These are phyloP conservation scores for Vaccinium myrtillus DNA, from an alignment of 148 eudicot genomes.

Conservation along the genomic window DNA sequence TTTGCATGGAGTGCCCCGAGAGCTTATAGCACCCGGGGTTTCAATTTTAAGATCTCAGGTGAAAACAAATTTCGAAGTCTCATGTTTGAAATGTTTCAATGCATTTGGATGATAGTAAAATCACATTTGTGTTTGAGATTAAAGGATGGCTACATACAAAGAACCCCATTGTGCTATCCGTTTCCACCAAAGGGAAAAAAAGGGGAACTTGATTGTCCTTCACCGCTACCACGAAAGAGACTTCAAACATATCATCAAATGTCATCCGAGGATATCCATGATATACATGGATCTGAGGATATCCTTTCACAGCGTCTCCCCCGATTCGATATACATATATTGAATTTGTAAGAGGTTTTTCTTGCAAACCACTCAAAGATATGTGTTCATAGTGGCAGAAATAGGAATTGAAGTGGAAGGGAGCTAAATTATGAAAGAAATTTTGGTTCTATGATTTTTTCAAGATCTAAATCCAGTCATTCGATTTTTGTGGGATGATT, in stretches of 20 bases:
- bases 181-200: neutral
- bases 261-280: neutral
- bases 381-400: neutral
- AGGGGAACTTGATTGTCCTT: neutral
- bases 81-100: neutral
- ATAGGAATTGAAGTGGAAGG: no score
- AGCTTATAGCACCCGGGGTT: neutral
- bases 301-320: no score
- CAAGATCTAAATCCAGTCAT: no score
- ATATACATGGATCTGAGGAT: neutral
- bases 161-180: neutral
- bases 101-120: neutral
- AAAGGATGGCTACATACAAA: constrained; percentile 1
- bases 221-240: neutral
- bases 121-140: neutral
- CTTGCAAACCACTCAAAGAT: neutral
- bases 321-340: neutral
- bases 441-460: no score
- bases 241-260: neutral
- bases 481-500: no score
- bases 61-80: neutral
- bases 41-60: neutral
- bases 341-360: neutral
- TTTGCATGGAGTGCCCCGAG: neutral
- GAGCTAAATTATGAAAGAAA: no score